These are phyloP conservation scores for Diplodia intermedia DNA, from an alignment of 2,329 filamentous ascomycete species.

Conservation along the genomic window DNA sequence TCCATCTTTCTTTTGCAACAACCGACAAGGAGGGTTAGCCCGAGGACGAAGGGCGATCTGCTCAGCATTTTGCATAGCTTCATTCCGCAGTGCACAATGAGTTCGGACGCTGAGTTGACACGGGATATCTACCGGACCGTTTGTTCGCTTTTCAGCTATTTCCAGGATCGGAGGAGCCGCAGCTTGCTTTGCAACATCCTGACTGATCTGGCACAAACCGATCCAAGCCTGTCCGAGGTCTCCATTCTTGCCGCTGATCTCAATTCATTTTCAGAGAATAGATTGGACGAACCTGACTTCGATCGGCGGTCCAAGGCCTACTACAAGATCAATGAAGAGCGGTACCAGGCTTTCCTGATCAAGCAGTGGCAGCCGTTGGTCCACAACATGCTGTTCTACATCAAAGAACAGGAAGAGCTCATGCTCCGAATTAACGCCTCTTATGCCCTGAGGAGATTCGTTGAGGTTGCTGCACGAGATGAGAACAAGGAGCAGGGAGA, in stretches of 20 bases:
- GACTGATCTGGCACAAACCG: constrained; percentile 70
- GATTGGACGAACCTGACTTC: constrained; percentile 87
- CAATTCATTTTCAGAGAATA: constrained; percentile 76
- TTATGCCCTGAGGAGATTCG: constrained; percentile 77
- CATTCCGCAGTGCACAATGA: constrained; percentile 68
- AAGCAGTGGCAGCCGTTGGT: constrained; percentile 87
- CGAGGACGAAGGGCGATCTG: constrained; percentile 81
- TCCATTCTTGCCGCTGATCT: constrained; percentile 77
- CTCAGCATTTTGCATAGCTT: constrained; percentile 83
- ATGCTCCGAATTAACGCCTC: constrained; percentile 85
- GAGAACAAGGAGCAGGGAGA: constrained; percentile 54
- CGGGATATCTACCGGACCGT: constrained; percentile 74
- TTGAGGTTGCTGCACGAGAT: constrained; percentile 65
- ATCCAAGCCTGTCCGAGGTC: constrained; percentile 66
- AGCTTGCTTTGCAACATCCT: constrained; percentile 76
- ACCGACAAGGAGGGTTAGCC: constrained; percentile 81
- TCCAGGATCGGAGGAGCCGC: constrained; percentile 81
- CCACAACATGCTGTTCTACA: constrained; percentile 87
- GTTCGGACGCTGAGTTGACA: constrained; percentile 65
- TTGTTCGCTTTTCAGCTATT: constrained; percentile 85
- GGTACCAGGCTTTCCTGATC: constrained; percentile 66
- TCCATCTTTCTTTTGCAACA: constrained; percentile 83
- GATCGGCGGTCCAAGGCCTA: constrained; percentile 81
- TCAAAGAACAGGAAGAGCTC: constrained; percentile 86
- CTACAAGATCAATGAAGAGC: constrained; percentile 69